Evolutionary conservation across 768 basidiomycete genomes (phyloP), one percentile per base, ranked within the genome.

Genomic region (Cubamyces lactineus): DNA sequence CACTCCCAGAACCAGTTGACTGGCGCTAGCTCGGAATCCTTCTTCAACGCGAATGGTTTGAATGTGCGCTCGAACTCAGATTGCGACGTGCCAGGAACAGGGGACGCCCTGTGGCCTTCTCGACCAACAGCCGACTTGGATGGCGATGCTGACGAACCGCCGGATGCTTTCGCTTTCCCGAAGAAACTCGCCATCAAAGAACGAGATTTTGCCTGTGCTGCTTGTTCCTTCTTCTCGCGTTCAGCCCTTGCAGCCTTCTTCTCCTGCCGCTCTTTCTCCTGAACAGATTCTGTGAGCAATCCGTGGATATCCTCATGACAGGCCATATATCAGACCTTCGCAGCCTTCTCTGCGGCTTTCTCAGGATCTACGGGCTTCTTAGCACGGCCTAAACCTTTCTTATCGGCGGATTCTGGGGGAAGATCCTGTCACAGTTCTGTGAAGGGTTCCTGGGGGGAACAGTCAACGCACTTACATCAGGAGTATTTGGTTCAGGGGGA

Each of bases 131-230:
- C 48, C 59, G 65, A 57, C 41, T 61, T 69, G 50, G 71, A 70
- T 16, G 74, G 62, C 38, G 74, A 63, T 19, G 68, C 63, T 39
- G 63, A 43, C n/a, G 70, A 42, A 13, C 46, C 50, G 2, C 66
- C 56, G 5, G 65, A 63, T 15, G 74, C 46, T 66, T 84, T 85
- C 9, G 83, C 72, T 70, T 91, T 92, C 30, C 82, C 79, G 72
- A 95, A 92, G 77, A 94, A 95, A 70, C 76, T 89, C 0, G 84
- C 82, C 86, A 96, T 86, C 13, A 92, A 74, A 8, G 86, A 87
- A 30, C 86, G 83, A 4, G 92, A 91, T 73, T 85, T 92, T 56
- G 84, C 82, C 53, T 88, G 84, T 2, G 84, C 84, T 66, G 89
- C 86, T 60, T 85, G 84, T 63, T 83, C 83, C 71, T 85, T 91